These are phyloP conservation scores for Seiridium cupressi DNA, from an alignment of 2,329 filamentous ascomycete genomes.

Conservation along the genomic window DNA sequence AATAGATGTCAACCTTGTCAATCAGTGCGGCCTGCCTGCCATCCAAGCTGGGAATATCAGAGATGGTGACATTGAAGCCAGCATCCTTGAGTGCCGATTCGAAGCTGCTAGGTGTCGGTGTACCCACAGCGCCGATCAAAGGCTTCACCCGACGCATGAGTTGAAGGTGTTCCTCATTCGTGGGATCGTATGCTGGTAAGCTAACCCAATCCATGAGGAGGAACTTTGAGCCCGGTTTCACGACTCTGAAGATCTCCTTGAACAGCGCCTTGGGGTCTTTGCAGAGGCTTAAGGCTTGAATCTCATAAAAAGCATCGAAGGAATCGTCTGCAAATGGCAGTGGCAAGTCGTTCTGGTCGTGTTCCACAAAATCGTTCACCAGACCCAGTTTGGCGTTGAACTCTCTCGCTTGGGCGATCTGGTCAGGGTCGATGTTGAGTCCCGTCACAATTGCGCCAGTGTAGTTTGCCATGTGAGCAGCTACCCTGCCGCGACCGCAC, in stretches of 20 bases:
- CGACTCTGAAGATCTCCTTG: constrained; percentile 44
- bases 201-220: constrained; percentile 53
- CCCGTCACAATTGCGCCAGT: constrained; percentile 47
- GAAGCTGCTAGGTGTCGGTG: constrained; percentile 45
- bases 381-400: constrained; percentile 29
- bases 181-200: constrained; percentile 45
- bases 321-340: constrained; percentile 46
- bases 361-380: constrained; percentile 44
- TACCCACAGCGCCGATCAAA: constrained; percentile 53
- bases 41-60: constrained; percentile 51
- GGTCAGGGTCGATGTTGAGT: constrained; percentile 53
- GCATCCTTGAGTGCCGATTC: constrained; percentile 43
- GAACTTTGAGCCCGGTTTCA: constrained; percentile 49
- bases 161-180: constrained; percentile 43
- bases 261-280: constrained; percentile 46
- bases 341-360: constrained; percentile 51
- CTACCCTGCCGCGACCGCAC: constrained; percentile 51
- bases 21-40: constrained; percentile 51
- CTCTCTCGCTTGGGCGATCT: constrained; percentile 31
- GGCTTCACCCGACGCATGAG: constrained; percentile 55
- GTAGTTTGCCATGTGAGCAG: constrained; percentile 50
- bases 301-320: constrained; percentile 56
- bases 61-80: constrained; percentile 45
- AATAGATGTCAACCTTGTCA: constrained; percentile 53
- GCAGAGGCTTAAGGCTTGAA: constrained; percentile 54